Conservation (phyloP, 768 basidiomycete species). For the Lactifluus hygrophoroides region DNA sequence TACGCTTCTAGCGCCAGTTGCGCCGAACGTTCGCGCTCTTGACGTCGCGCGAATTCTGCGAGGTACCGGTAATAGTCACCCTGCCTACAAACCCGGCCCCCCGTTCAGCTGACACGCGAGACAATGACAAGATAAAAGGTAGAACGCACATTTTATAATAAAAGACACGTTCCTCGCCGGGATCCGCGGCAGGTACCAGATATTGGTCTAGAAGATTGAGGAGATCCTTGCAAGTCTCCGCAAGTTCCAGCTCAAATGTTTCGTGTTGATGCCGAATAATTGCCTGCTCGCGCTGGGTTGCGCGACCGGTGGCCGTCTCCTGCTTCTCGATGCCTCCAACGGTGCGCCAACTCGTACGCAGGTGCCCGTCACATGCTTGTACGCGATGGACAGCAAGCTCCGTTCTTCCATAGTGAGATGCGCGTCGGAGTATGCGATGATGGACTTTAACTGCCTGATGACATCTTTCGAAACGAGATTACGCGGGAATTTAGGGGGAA, state of each 20-base stretch:
- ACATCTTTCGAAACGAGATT: conserved; percentile 44
- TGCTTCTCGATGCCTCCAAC: conserved; percentile 70
- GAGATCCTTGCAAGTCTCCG: conserved; percentile 72
- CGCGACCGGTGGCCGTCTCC: conserved; percentile 36
- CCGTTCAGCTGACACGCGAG: conserved; percentile 1
- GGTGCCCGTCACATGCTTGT: conserved; percentile 85
- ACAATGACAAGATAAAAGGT: neutral
- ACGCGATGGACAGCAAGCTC: conserved; percentile 81
- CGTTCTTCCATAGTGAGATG: conserved; percentile 78
- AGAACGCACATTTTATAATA: conserved; percentile 74
- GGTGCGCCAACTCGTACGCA: conserved; percentile 80
- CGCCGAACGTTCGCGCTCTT: conserved; percentile 59
- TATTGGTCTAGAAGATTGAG: conserved; percentile 54
- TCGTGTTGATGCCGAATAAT: conserved; percentile 67
- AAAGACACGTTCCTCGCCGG: conserved; percentile 81
- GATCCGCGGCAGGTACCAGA: conserved; percentile 52
- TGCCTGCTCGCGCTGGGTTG: conserved; percentile 45
- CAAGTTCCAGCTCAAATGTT: conserved; percentile 70
- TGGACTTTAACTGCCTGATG: conserved; percentile 67
- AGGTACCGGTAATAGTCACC: conserved; percentile 91
- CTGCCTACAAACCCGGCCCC: conserved; percentile 39
- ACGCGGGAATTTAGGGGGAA: too few relatives aligned
- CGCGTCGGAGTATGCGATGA: conserved; percentile 58
- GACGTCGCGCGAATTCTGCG: conserved; percentile 75
- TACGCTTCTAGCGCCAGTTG: conserved; percentile 76